Base-by-base conservation (phyloP, 345 rosid species). In the Corchorus olitorius region DNA sequence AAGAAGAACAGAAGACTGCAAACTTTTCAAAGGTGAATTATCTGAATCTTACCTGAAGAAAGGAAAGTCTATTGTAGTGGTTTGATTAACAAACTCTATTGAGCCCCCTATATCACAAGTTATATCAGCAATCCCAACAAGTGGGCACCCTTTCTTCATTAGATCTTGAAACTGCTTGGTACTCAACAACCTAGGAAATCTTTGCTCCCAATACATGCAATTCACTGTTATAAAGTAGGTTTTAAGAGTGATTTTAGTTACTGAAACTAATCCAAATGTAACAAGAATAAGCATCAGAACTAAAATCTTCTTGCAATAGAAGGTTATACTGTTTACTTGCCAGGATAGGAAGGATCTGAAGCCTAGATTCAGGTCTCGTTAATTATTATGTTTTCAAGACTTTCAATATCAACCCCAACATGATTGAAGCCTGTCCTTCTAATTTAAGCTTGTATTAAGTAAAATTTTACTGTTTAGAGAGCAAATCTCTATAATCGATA, bases 141-240 rank as follows among this genome's bases (percentile, higher is more conserved):
- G 91, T n/a, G 94, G 97, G 41, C 91, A 86, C 58, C 86, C 90
- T 79, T 86, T 86, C 76, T 74, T 81, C 54, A 73, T 84, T 70
- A 90, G 84, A 73, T 87, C 93, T 70, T 83, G 97, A 78, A 93
- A 70, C 87, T 93, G 98, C 81, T 77, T 76, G 45, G 79, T 88
- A 85, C 86, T 91, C 74, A 95, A 79, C 76, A 95, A 83, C 56
- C 87, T 85, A 1, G 98, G 98, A 86, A 90, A 95, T 72, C 98
- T 86, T 80, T 83, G 86, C 84, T 95, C 99, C 99, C 99, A 95
- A 66, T 95, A 95, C 92, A 93, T 91, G 87, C 99, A 93, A 82
- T 95, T 95, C 41, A 95, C 99, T 95, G 87, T 74, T 81, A 58
- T 7, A 58, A 13, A 66, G 58, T 17, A 78, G 63, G 70, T 64